A percentile compares a stretch with the other conserved stretches of the same genome.
Conservation (phyloP, 257 asterid species). For the Rauvolfia tetraphylla region DNA sequence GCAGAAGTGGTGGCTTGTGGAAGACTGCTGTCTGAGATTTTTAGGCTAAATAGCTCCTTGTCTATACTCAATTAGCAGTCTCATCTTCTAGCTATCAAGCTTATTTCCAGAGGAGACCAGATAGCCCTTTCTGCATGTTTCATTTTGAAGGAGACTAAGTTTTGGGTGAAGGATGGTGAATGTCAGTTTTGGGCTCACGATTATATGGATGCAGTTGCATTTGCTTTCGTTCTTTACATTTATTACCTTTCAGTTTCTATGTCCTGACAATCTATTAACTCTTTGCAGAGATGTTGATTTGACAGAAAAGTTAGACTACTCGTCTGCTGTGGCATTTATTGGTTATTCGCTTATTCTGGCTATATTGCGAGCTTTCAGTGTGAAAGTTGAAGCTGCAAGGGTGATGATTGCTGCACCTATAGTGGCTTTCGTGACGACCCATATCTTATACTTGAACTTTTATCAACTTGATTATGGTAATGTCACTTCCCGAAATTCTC, state of each 20-base stretch:
- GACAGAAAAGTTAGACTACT: slow-evolving; percentile 80
- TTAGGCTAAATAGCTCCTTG: neutral
- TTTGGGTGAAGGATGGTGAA: neutral
- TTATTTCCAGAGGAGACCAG: neutral
- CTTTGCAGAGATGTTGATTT: slow-evolving; percentile 70
- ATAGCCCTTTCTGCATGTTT: neutral
- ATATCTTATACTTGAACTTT: slow-evolving; percentile 70
- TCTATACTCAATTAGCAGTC: neutral
- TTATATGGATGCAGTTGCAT: neutral
- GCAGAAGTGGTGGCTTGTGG: neutral
- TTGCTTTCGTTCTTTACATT: neutral
- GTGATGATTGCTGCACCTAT: slow-evolving; percentile 88
- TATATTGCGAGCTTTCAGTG: slow-evolving; percentile 54
- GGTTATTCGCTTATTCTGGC: slow-evolving; percentile 75
- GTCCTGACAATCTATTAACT: slow-evolving; percentile 8
- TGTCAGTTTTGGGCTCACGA: neutral
- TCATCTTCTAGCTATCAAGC: neutral
- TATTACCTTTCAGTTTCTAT: neutral
- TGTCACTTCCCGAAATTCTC: slow-evolving; percentile 18
- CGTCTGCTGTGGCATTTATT: slow-evolving; percentile 65
- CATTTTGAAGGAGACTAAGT: neutral
- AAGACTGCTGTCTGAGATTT: neutral
- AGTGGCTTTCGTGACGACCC: slow-evolving; percentile 66
- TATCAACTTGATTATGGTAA: slow-evolving; percentile 63
- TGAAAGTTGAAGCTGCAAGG: slow-evolving; percentile 72